phyloP scores from a whole-genome alignment of 2,329 filamentous ascomycete species.

The Parasarocladium wereldwijsianum region DNA sequence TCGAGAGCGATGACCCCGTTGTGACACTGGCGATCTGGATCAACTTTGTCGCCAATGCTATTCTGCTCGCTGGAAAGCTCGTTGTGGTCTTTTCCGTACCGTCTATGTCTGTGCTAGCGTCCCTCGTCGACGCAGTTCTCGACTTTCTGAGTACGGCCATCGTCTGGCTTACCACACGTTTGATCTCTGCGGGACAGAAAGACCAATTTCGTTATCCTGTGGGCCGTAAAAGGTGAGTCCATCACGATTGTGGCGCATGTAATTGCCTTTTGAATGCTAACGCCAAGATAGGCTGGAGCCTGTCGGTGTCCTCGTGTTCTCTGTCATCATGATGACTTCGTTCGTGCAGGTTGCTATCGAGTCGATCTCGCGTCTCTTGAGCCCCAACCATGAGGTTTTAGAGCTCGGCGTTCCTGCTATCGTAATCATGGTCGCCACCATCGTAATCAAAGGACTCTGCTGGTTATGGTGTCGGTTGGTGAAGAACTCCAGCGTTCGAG shows the following conservation, averaged over 20 bases:
- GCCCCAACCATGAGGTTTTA: constrained; percentile 52
- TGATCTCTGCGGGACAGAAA: constrained; percentile 49
- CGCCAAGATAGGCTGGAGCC: constrained; percentile 48
- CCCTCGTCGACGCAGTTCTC: constrained; percentile 63
- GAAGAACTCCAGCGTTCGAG: constrained; percentile 74
- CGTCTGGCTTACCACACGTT: constrained; percentile 61
- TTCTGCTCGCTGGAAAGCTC: constrained; percentile 63
- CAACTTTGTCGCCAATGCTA: constrained; percentile 65
- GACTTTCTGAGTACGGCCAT: constrained; percentile 74
- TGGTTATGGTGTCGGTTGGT: constrained; percentile 84
- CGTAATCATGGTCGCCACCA: constrained; percentile 65
- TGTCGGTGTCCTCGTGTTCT: constrained; percentile 68
- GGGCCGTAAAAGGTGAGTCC: constrained; percentile 43
- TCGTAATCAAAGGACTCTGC: constrained; percentile 66
- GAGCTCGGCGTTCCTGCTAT: constrained; percentile 59
- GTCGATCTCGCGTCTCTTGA: constrained; percentile 49
- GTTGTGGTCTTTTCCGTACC: constrained; percentile 63
- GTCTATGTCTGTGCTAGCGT: constrained; percentile 68
- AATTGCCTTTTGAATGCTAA: constrained; percentile 8
- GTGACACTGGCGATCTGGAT: constrained; percentile 81
- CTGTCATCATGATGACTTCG: constrained; percentile 73
- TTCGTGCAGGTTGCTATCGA: constrained; percentile 66
- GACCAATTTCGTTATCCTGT: constrained; percentile 67
- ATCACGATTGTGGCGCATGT: background rate
- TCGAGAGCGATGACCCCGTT: constrained; percentile 59